A percentile compares a stretch with the other conserved stretches of the same genome.
phyloP scores from a whole-genome alignment of 1,139 yeast genomes.

The Keqinozyma sinolaborantium region DNA sequence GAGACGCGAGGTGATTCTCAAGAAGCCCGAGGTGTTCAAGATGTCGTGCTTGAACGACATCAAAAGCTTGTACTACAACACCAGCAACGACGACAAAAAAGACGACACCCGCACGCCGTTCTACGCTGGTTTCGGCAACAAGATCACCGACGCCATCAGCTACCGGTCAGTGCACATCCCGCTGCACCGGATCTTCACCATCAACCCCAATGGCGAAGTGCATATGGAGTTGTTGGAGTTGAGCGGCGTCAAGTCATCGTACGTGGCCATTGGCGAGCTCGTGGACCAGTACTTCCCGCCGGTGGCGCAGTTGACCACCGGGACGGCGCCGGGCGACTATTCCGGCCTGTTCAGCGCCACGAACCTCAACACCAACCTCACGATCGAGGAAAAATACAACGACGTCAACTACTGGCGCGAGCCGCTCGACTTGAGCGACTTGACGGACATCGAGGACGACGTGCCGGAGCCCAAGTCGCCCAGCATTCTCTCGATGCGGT shows the following conservation, averaged over 20 bases:
- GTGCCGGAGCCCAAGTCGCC: constrained; percentile 14
- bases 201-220: constrained; percentile 95
- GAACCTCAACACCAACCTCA: neutral
- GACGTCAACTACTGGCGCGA: constrained; percentile 94
- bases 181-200: constrained; percentile 90
- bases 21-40: constrained; percentile 95
- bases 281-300: constrained; percentile 99
- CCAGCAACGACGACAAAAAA: constrained; percentile 5
- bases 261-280: constrained; percentile 85
- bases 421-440: constrained; percentile 64
- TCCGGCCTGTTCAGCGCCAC: constrained; percentile 1
- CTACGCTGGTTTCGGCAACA: constrained; percentile 96
- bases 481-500: constrained; percentile 15
- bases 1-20: constrained; percentile 83
- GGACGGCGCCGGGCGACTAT: constrained; percentile 26
- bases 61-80: constrained; percentile 53
- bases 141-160: constrained; percentile 95
- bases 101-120: constrained; percentile 57
- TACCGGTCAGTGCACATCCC: constrained; percentile 94
- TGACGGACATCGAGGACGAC: constrained; percentile 43
- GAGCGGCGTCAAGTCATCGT: constrained; percentile 88
- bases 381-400: constrained; percentile 60
- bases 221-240: constrained; percentile 94
- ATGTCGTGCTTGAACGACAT: constrained; percentile 96
- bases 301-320: constrained; percentile 40